Conservation (phyloP, 108 stramenopile species). For the Cyclotella atomus region DNA sequence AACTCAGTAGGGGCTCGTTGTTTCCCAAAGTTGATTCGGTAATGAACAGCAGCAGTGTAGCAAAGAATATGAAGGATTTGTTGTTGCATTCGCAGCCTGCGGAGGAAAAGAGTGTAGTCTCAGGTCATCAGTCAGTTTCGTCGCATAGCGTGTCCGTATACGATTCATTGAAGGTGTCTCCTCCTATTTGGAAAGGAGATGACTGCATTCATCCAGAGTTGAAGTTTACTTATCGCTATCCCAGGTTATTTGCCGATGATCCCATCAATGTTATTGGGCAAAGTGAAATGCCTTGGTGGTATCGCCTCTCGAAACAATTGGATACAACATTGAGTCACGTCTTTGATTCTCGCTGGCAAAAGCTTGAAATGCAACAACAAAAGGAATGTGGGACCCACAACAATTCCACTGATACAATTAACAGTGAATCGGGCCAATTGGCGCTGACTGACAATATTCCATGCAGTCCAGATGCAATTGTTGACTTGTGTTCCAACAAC, state of each 20-base stretch:
- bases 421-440: not conserved
- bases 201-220: slow-evolving; percentile 27
- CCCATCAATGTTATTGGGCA: slow-evolving; percentile 14
- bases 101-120: not conserved
- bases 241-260: slow-evolving; percentile 29
- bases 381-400: not conserved
- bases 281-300: slow-evolving; percentile 23
- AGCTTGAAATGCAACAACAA: not conserved
- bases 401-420: not conserved
- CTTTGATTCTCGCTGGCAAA: slow-evolving; percentile 16
- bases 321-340: slow-evolving; percentile 31
- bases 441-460: not conserved
- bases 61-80: not conserved
- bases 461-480: slow-evolving; percentile 15
- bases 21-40: slow-evolving; percentile 4
- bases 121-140: not conserved
- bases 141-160: not conserved
- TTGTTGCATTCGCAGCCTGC: not conserved
- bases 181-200: slow-evolving; percentile 21
- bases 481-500: slow-evolving; percentile 4
- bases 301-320: slow-evolving; percentile 20
- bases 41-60: not conserved
- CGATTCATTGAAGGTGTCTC: not conserved
- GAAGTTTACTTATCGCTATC: slow-evolving; percentile 23
- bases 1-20: not conserved